Evolutionary conservation across 495 filamentous ascomycete species (phyloP), one percentile per base, ranked within the genome.

Genomic region (Aspergillus conjunctus): DNA sequence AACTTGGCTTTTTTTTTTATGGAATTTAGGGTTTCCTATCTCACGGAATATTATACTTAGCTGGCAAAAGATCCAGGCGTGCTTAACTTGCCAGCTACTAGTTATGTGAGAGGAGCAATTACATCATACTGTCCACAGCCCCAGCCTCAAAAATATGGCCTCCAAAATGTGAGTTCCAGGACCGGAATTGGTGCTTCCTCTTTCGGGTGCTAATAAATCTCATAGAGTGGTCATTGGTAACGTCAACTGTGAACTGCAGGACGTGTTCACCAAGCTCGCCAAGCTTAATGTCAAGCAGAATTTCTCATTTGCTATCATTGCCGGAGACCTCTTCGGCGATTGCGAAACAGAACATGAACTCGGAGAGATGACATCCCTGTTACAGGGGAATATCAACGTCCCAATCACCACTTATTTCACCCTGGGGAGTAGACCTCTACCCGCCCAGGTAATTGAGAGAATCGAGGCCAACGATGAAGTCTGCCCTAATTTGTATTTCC

Each of bases 351-450:
- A 84, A 54, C 80, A 83, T 44, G 79, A 87, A 32, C 66, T 74
- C 7, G 79, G 82, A 4, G 78, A 85, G 51, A 75, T 95, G 8
- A 73, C 77, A 17, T 79, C 81, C 7, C 80, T 98, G 4, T 75
- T 98, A 1, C 75, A 83, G 31, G 91, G 89, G 21, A 79, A 81
- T 30, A 88, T 96, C 54, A 65, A 71, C 10, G 81, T 97, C 12
- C 86, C 92, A 0, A 75, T 96, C 3, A 86, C 92, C 2, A 93
- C 87, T 12, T 98, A 98, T 74, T 97, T 97, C 68, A 88, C 87
- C 0, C 74, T 96, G 33, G 92, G 92, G 37, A 83, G 77, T 22
- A 73, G 75, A 21, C 71, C 88, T 12, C 76, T 98, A 15, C 95
- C 94, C 2, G 68, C 76, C 15, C 68, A 76, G 5, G 79, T 97